Evolutionary conservation across 2,329 filamentous ascomycete species (phyloP).

Genomic region (Thielaviopsis euricoi): DNA sequence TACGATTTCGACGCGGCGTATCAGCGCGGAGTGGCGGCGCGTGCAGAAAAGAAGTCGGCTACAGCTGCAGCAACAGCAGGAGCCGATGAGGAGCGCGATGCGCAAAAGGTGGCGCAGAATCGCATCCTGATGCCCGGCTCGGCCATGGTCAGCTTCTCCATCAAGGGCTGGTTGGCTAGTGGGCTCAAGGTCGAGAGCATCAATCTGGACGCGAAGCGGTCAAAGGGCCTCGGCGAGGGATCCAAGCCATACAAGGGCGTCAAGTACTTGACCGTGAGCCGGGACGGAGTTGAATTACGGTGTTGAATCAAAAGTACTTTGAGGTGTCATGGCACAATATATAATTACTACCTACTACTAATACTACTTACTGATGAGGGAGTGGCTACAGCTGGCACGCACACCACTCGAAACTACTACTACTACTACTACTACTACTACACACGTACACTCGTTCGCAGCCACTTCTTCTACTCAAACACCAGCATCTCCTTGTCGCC

Average conservation of each 20-base stretch:
- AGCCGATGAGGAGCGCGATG: conserved; percentile 30
- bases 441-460: no score
- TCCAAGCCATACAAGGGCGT: conserved; percentile 96
- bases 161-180: conserved; percentile 53
- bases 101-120: conserved; percentile 47
- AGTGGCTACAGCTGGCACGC: no score
- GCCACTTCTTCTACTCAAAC: conserved; percentile 8
- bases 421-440: no score
- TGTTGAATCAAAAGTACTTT: no score
- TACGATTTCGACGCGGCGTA: conserved; percentile 10
- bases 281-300: conserved; percentile 45
- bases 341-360: neutral
- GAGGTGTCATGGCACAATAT: neutral
- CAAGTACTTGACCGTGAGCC: conserved; percentile 76
- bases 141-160: conserved; percentile 53
- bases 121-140: conserved; percentile 67
- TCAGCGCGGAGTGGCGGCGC: neutral
- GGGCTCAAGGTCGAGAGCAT: conserved; percentile 54
- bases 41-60: neutral
- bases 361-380: no score
- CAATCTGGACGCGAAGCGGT: conserved; percentile 57
- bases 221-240: conserved; percentile 67
- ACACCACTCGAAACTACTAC: no score
- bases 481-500: conserved; percentile 6
- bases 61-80: conserved; percentile 14